Evolutionary conservation across 2,329 filamentous ascomycete genomes (phyloP).

Genomic region (Diplodia scrobiculata): DNA sequence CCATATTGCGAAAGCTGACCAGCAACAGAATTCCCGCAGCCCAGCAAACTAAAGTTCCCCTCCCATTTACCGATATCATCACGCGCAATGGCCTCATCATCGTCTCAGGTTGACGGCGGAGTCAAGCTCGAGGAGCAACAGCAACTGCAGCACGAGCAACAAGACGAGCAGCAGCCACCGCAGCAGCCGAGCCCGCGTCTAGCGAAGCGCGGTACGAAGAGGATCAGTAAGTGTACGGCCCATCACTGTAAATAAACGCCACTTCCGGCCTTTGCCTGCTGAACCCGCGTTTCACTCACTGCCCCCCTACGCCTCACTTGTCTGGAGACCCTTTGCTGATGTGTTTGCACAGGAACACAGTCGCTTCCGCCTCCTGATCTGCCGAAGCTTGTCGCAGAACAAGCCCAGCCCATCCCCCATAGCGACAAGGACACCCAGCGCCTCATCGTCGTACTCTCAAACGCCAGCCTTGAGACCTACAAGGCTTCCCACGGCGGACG

Average conservation of each 20-base stretch:
- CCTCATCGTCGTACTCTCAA: conserved; percentile 92
- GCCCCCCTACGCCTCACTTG: background rate
- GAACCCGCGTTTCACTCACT: background rate
- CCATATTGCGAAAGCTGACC: conserved; percentile 4
- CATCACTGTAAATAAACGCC: background rate
- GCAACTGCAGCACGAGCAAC: conserved; percentile 6
- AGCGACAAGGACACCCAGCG: conserved; percentile 89
- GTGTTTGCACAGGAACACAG: conserved; percentile 62
- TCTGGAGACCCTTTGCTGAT: conserved; percentile 11
- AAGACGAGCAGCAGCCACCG: background rate
- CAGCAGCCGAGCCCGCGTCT: conserved; percentile 11
- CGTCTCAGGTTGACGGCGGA: conserved; percentile 26
- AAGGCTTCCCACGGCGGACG: conserved; percentile 75
- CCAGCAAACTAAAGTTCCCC: background rate
- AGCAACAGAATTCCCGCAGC: conserved; percentile 1
- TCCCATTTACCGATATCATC: background rate
- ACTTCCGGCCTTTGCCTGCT: background rate
- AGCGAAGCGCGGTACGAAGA: conserved; percentile 28
- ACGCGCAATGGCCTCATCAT: conserved; percentile 22
- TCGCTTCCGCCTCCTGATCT: conserved; percentile 90
- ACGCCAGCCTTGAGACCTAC: conserved; percentile 97
- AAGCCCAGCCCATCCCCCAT: conserved; percentile 78
- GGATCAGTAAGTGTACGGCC: conserved; percentile 26
- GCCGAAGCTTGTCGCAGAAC: conserved; percentile 89
- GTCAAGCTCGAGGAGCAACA: conserved; percentile 25